Base-by-base conservation (phyloP, 805 yeast species). In the Wickerhamomyces queroliae region DNA sequence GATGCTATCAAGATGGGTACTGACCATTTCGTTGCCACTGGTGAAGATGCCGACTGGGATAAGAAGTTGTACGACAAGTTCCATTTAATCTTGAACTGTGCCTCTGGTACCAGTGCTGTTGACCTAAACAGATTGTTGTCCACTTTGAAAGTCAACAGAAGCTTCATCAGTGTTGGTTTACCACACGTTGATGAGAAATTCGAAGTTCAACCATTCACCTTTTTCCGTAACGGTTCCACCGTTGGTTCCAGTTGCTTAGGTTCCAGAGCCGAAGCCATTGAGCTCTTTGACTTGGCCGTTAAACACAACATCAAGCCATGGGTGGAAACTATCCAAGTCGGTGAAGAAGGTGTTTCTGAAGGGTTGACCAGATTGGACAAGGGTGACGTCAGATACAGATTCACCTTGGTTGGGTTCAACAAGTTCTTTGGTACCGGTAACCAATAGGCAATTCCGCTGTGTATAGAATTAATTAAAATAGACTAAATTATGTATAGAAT, bases 231-330 rank as follows among this genome's bases (percentile, higher is more conserved):
- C 44, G 83, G 78, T 39, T 59, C 72, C 37, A 63, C 70, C 33
- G 63, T 77, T 44, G 83, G 80, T 38, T 68, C 82, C 9, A 78
- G 88, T 11, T 67, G 68, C 42, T 64, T 74, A 58, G 93, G 79
- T 33, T 71, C 82, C 35, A 77, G 78, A 57, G 59, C 59, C 36
- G 90, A 83, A 63, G 82, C 83, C 50, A 56, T 67, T 34, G 83
- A 80, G 47, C 73, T 85, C 78, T 68, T 85, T 49, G 65, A 77
- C 33, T 56, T 84, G 45, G 84, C 89, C 17, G 76, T 74, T 17
- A 69, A 78, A 49, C 68, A 79, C 49, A 61, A 68, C 31, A 67
- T 83, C 53, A 67, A 64, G 41, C 78, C 86, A 18, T 79, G 84
- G 82, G 69, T 74, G 38, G 87, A 82, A 62, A 64, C 67, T 21